Evolutionary conservation across 805 yeast genomes (phyloP), one percentile per base, ranked within the genome.

Genomic region (Metschnikowia cubensis): DNA sequence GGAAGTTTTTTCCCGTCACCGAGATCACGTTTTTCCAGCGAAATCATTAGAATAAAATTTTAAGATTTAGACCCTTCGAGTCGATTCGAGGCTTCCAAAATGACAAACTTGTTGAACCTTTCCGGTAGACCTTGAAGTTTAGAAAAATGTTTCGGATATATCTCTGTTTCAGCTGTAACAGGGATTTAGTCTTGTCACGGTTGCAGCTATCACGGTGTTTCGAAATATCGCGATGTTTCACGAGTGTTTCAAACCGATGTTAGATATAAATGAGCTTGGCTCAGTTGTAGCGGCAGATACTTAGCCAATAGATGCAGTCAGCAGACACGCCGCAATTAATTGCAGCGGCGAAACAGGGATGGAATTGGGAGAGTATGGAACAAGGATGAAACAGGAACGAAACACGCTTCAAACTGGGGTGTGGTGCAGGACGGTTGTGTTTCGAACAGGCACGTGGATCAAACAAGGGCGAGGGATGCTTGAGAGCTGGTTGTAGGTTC

Each of bases 1-100:
- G 54, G 47, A n/a, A 49, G 48, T 15, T 39, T 48, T 21, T 42
- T 42, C 31, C 18, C 45, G 6, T 21, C 34, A 22, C 37, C 33
- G 20, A 34, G 37, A 20, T 42, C 37, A 14, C 31, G 45, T 21
- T 34, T 42, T 33, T 42, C 45, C n/a, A 20, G 45, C 20, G 37
- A 20, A 42, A 15, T 32, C 45, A 42, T 42, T 6, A 5, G 33
- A 15, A 11, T 31, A 20, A 11, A 32, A 31, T 13, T 17, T 32
- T 22, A 7, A 37, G 13, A 20, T 20, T 36, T 36, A 18, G 8
- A 11, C n/a, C 5, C 11, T 18, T 36, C n/a, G 15, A 14, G 25
- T 22, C 25, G 25, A 11, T 36, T 36, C 39, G 13, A 20, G 8
- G 39, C 29, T 36, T 36, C 38, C 14, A 35, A 17, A 13, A 35